Conservation (phyloP, 106 monocot species). For the Posidonia australis region DNA sequence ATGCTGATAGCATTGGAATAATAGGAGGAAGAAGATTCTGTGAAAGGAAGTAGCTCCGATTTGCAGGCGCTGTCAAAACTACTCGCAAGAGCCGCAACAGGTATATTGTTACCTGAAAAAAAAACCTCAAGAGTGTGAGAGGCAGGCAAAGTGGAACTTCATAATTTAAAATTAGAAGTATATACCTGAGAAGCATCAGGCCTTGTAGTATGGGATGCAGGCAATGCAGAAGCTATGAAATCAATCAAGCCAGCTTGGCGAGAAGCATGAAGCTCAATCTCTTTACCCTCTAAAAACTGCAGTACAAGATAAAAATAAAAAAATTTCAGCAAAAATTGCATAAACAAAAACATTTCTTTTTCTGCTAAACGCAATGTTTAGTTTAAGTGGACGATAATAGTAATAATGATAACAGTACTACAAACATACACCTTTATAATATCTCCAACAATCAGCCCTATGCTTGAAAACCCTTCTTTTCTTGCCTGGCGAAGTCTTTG, state of each 20-base stretch:
- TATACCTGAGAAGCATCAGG: constrained; percentile 66
- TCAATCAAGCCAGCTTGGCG: constrained; percentile 90
- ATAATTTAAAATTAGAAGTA: not conserved
- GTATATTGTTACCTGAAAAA: constrained; percentile 70
- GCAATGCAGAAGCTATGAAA: constrained; percentile 81
- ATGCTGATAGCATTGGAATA: constrained; percentile 80
- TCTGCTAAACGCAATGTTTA: too few species aligned
- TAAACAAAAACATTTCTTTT: too few species aligned
- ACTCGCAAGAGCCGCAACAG: constrained; percentile 61
- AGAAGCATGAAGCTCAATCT: constrained; percentile 76
- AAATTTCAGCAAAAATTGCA: not conserved
- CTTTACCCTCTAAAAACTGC: constrained; percentile 93
- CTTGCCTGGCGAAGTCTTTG: constrained; percentile 84
- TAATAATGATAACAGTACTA: too few species aligned
- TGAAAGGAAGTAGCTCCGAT: constrained; percentile 80
- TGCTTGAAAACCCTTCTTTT: constrained; percentile 89
- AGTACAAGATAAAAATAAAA: constrained; percentile 4
- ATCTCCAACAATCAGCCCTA: constrained; percentile 76
- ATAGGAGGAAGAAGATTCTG: constrained; percentile 96
- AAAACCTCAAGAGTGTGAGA: constrained; percentile 27
- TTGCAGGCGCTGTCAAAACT: constrained; percentile 57
- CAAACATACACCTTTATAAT: constrained; percentile 54
- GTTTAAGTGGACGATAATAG: too few species aligned
- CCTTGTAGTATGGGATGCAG: constrained; percentile 86
- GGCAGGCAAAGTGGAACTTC: not conserved